A percentile compares a stretch with the other conserved stretches of the same genome.
Conservation (phyloP, 2,329 filamentous ascomycete species). For the Aspergillus sp. region DNA sequence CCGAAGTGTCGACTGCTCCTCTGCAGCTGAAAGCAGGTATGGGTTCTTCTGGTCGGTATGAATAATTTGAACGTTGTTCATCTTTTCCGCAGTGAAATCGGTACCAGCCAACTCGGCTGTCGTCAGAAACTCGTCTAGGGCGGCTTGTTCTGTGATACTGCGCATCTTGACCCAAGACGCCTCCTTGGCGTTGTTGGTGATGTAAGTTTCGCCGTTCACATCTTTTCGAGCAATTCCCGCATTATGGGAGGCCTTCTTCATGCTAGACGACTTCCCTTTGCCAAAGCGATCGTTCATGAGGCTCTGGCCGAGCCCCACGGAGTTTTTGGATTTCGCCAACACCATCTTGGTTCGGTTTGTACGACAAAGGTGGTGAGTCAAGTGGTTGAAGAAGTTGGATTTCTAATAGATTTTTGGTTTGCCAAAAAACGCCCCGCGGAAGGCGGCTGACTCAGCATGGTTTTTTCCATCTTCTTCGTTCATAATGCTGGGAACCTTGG, state of each 20-base stretch:
- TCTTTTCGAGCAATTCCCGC: conserved; percentile 69
- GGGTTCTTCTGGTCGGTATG: conserved; percentile 96
- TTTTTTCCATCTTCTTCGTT: neutral
- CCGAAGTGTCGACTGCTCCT: conserved; percentile 73
- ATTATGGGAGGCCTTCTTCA: conserved; percentile 68
- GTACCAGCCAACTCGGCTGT: conserved; percentile 97
- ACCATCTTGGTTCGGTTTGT: conserved; percentile 56
- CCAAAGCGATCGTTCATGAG: conserved; percentile 99
- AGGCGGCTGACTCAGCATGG: conserved; percentile 28
- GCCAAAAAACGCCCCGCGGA: conserved; percentile 22
- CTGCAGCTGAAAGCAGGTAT: conserved; percentile 79
- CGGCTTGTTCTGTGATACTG: conserved; percentile 94
- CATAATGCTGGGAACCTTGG: neutral
- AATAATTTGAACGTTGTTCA: conserved; percentile 99
- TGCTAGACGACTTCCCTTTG: conserved; percentile 81
- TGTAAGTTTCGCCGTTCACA: conserved; percentile 80
- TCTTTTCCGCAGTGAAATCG: conserved; percentile 97
- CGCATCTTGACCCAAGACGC: conserved; percentile 99
- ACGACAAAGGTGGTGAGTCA: neutral
- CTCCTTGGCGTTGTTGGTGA: conserved; percentile 87
- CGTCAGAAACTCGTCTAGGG: conserved; percentile 92
- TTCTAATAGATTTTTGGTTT: conserved; percentile 18
- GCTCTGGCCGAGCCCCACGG: conserved; percentile 91
- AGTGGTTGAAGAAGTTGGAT: conserved; percentile 13
- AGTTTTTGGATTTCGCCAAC: conserved; percentile 89